These are phyloP conservation scores for Kalmusia sp. DNA, from an alignment of 2,329 filamentous ascomycete species.

Conservation along the genomic window DNA sequence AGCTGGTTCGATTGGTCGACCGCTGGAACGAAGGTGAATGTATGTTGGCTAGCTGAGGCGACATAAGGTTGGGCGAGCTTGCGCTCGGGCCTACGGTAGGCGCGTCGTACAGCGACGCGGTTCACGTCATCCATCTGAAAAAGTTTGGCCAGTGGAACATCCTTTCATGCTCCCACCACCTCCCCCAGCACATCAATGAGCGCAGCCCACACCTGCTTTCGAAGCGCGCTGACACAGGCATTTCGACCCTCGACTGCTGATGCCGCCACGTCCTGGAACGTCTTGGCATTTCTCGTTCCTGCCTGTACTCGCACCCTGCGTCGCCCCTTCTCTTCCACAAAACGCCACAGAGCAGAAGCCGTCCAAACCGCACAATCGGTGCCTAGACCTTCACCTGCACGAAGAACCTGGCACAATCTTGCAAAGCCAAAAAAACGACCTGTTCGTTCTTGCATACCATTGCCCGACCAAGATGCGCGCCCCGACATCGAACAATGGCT, in stretches of 20 bases:
- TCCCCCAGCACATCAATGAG: constrained; percentile 40
- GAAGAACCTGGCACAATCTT: constrained; percentile 5
- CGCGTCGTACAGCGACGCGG: constrained; percentile 9
- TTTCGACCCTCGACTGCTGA: constrained; percentile 37
- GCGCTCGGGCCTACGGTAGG: constrained; percentile 13
- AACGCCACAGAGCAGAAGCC: constrained; percentile 16
- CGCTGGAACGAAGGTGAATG: background rate
- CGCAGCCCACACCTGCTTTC: constrained; percentile 46
- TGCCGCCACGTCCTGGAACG: constrained; percentile 26
- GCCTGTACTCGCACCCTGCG: constrained; percentile 29
- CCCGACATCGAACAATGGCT: constrained; percentile 43
- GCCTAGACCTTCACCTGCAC: background rate
- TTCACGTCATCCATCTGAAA: constrained; percentile 34
- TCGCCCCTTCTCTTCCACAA: constrained; percentile 35
- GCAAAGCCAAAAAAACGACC: constrained; percentile 16
- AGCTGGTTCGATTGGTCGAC: constrained; percentile 14
- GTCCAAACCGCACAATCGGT: background rate
- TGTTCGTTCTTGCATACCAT: constrained; percentile 24
- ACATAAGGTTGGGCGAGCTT: background rate
- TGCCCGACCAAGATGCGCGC: constrained; percentile 28
- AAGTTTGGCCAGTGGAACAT: constrained; percentile 15
- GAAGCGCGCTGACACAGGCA: constrained; percentile 44
- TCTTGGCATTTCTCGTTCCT: constrained; percentile 45
- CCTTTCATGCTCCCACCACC: constrained; percentile 15
- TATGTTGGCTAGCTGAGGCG: background rate